Conservation (phyloP, 1,284 basidiomycete species). For the Irpex sp. region DNA sequence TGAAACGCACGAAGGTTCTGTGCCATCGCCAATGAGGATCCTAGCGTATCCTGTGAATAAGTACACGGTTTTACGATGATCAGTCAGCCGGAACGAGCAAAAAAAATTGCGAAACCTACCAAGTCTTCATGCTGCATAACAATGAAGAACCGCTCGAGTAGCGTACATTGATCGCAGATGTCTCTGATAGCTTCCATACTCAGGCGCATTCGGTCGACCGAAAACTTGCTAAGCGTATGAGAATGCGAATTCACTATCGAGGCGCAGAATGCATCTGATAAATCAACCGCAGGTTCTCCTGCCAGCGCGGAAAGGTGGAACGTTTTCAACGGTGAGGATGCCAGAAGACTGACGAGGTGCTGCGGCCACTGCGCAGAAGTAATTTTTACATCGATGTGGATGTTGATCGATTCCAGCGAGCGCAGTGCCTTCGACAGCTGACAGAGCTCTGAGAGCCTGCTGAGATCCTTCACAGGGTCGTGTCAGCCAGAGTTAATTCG, state of each 20-base stretch:
- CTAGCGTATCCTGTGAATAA: constrained; percentile 34
- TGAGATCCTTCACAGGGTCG: constrained; percentile 42
- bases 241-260: constrained; percentile 48
- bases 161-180: constrained; percentile 49
- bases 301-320: constrained; percentile 63
- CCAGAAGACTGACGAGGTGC: constrained; percentile 36
- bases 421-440: constrained; percentile 32
- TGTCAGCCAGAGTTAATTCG: neutral
- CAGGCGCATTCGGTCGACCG: constrained; percentile 60
- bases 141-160: constrained; percentile 60
- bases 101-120: constrained; percentile 31
- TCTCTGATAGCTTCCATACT: constrained; percentile 43
- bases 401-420: constrained; percentile 50
- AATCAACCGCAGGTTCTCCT: constrained; percentile 30
- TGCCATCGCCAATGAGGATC: constrained; percentile 30
- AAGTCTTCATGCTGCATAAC: constrained; percentile 44
- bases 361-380: neutral
- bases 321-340: constrained; percentile 43
- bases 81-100: constrained; percentile 5
- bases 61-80: constrained; percentile 1
- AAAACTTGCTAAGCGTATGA: constrained; percentile 49
- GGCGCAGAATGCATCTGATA: constrained; percentile 47
- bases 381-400: neutral
- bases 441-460: constrained; percentile 39
- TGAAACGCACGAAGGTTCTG: constrained; percentile 45